Evolutionary conservation across 2,329 filamentous ascomycete genomes (phyloP).

Genomic region (Pseudogymnoascus sp.): DNA sequence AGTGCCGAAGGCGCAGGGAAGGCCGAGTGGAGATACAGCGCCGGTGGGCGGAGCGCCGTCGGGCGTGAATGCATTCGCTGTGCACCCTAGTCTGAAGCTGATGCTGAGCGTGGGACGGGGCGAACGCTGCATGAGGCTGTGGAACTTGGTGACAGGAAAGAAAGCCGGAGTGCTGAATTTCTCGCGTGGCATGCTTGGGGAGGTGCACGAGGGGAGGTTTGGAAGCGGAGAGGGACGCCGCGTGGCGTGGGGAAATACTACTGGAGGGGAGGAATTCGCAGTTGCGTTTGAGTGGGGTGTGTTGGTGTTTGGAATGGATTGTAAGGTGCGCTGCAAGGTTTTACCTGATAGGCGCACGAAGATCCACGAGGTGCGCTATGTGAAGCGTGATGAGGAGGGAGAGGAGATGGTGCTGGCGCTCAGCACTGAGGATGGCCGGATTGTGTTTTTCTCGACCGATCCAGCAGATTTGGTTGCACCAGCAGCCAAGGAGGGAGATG

Average conservation of each 20-base stretch:
- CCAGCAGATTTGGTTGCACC: conserved; percentile 35
- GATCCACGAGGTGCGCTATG: conserved; percentile 71
- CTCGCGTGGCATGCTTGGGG: conserved; percentile 58
- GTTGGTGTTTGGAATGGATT: conserved; percentile 82
- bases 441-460: conserved; percentile 73
- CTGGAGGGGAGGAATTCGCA: conserved; percentile 73
- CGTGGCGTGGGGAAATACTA: conserved; percentile 70
- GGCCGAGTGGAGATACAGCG: conserved; percentile 85
- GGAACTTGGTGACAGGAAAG: conserved; percentile 94
- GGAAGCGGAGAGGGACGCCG: conserved; percentile 72
- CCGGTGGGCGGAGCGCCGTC: conserved; percentile 69
- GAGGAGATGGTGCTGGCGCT: conserved; percentile 57
- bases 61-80: conserved; percentile 91
- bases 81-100: conserved; percentile 92
- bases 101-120: conserved; percentile 90
- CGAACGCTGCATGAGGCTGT: conserved; percentile 84
- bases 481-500: conserved; percentile 30
- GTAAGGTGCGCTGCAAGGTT: conserved; percentile 66
- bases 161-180: conserved; percentile 92
- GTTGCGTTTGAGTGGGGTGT: conserved; percentile 82
- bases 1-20: conserved; percentile 66
- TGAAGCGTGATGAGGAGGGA: conserved; percentile 41
- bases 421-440: conserved; percentile 82
- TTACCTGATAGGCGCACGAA: conserved; percentile 63
- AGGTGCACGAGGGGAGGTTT: conserved; percentile 68